Percentiles rank a stretch among this genome's conserved stretches.
Evolutionary conservation across 129 eudicot genomes (phyloP).

Genomic region (Flaveria bidentis): DNA sequence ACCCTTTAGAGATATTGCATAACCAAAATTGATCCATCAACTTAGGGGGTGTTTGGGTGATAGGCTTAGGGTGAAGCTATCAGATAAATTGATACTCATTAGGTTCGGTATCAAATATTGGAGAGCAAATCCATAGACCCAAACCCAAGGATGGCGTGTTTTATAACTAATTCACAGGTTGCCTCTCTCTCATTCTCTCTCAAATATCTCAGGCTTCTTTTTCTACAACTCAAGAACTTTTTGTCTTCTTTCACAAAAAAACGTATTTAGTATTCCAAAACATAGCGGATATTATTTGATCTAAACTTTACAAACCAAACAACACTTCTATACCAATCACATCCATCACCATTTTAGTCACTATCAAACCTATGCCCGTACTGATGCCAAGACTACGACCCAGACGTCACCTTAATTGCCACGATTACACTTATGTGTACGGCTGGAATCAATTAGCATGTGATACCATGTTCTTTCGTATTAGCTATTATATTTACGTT

Average conservation of each 20-base stretch:
- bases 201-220: background rate
- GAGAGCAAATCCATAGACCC: background rate
- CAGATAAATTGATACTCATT: background rate
- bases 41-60: background rate
- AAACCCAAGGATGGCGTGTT: background rate
- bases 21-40: background rate
- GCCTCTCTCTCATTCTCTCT: background rate
- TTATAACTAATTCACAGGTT: background rate
- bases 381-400: background rate
- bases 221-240: background rate
- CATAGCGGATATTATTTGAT: background rate
- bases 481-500: background rate
- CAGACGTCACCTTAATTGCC: background rate
- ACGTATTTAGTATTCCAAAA: background rate
- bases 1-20: background rate
- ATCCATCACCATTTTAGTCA: background rate
- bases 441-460: background rate
- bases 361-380: background rate
- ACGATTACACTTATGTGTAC: background rate
- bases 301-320: background rate
- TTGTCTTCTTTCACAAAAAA: background rate
- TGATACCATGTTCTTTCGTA: constrained; percentile 2
- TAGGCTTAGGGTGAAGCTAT: background rate
- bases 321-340: background rate
- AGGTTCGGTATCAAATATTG: background rate